These are phyloP conservation scores for Amauroascus verrucosus DNA, from an alignment of 2,329 filamentous ascomycete genomes.

Conservation along the genomic window DNA sequence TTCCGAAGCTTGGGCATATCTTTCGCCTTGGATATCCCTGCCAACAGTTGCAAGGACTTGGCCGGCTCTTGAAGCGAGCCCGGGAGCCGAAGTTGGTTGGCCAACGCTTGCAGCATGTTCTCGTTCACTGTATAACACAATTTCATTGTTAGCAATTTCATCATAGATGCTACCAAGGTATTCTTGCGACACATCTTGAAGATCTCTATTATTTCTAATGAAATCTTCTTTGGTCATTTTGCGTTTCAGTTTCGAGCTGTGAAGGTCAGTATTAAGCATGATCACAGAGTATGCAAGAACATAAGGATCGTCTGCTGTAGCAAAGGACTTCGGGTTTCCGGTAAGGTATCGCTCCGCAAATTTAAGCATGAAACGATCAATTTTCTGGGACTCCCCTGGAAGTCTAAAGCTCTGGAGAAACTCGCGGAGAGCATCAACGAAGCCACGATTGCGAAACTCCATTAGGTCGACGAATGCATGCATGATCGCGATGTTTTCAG, in stretches of 20 bases:
- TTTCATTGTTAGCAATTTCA: constrained; percentile 83
- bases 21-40: constrained; percentile 81
- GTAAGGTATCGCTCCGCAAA: constrained; percentile 93
- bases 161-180: constrained; percentile 85
- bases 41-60: constrained; percentile 87
- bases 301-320: constrained; percentile 95
- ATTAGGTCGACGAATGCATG: constrained; percentile 93
- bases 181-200: constrained; percentile 81
- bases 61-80: constrained; percentile 71
- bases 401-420: constrained; percentile 93
- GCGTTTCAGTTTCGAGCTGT: constrained; percentile 75
- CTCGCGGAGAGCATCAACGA: constrained; percentile 81
- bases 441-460: constrained; percentile 84
- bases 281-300: constrained; percentile 95
- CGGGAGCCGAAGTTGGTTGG: constrained; percentile 48
- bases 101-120: constrained; percentile 78
- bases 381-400: constrained; percentile 94
- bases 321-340: constrained; percentile 93
- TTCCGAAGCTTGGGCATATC: constrained; percentile 88
- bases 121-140: constrained; percentile 85
- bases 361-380: constrained; percentile 98
- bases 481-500: constrained; percentile 93
- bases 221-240: constrained; percentile 96
- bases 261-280: constrained; percentile 88
- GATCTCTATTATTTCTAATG: constrained; percentile 97